A percentile compares a stretch with the other conserved stretches of the same genome.
These are phyloP conservation scores for Daedalea quercina DNA, from an alignment of 768 basidiomycete genomes.

Conservation along the genomic window DNA sequence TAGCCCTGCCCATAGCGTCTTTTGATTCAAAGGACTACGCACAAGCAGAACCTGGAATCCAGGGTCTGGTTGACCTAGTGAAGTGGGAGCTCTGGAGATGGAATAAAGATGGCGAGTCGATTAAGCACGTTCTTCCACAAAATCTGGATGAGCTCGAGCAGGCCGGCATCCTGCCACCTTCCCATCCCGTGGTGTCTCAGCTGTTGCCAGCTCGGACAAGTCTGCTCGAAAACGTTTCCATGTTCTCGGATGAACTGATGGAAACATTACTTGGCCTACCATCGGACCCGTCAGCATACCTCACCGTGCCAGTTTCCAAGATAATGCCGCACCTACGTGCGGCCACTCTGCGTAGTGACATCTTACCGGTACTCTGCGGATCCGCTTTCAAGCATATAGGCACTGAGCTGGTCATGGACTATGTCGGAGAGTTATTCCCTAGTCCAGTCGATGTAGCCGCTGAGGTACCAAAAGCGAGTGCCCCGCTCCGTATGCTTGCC, in stretches of 20 bases:
- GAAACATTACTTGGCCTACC: conserved; percentile 55
- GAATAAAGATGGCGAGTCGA: conserved; percentile 41
- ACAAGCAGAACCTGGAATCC: conserved; percentile 76
- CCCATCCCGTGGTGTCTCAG: conserved; percentile 66
- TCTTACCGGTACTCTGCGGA: conserved; percentile 79
- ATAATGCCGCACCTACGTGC: conserved; percentile 62
- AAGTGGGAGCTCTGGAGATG: conserved; percentile 83
- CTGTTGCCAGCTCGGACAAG: conserved; percentile 60
- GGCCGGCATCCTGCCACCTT: conserved; percentile 38
- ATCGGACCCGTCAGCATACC: conserved; percentile 54
- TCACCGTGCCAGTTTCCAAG: conserved; percentile 43
- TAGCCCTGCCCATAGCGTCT: conserved; percentile 74
- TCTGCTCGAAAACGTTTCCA: conserved; percentile 72
- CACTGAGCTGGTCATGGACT: conserved; percentile 76
- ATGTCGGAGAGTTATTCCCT: conserved; percentile 72
- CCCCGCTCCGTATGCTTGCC: conserved; percentile 59
- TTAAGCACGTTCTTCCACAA: conserved; percentile 42
- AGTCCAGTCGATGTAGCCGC: conserved; percentile 62
- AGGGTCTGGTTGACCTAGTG: conserved; percentile 77
- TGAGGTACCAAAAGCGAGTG: conserved; percentile 31
- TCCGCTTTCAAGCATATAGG: conserved; percentile 78
- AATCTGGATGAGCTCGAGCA: conserved; percentile 36
- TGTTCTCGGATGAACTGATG: conserved; percentile 80
- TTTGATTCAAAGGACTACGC: conserved; percentile 60
- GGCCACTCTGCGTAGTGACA: conserved; percentile 55